These are phyloP conservation scores for Pinus albicaulis DNA, from an alignment of 75 land plant genomes.

Conservation along the genomic window DNA sequence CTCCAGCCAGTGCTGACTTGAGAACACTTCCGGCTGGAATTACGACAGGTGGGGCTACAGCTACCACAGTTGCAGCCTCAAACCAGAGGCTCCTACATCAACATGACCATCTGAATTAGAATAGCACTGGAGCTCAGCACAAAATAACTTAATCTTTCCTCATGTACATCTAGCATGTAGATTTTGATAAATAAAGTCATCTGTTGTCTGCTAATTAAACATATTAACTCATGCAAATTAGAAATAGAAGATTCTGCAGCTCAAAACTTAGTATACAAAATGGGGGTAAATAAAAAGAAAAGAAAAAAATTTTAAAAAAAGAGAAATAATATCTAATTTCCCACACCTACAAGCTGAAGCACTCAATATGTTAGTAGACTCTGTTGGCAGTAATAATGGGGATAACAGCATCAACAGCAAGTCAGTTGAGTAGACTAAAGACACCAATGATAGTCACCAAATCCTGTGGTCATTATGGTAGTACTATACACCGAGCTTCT, in stretches of 20 bases:
- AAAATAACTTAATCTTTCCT: neutral
- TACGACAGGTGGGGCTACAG: conserved; percentile 84
- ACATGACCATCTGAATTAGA: neutral
- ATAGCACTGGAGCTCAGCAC: neutral
- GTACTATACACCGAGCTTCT: neutral
- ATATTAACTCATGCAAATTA: neutral
- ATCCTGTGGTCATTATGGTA: neutral
- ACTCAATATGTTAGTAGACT: neutral
- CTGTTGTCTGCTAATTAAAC: neutral
- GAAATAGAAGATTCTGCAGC: neutral
- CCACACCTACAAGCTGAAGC: neutral
- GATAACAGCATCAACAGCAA: neutral
- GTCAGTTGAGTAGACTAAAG: neutral
- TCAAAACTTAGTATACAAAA: neutral
- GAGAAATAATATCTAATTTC: neutral
- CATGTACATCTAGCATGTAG: neutral
- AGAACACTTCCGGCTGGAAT: conserved; percentile 82
- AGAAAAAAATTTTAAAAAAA: too few species aligned
- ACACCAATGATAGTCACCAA: neutral
- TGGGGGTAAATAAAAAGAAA: neutral
- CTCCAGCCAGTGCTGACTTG: conserved; percentile 91
- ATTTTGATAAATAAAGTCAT: neutral
- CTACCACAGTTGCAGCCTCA: conserved; percentile 95
- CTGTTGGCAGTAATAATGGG: neutral
- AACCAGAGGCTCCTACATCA: conserved; percentile 82